phyloP scores from a whole-genome alignment of 805 yeast species.

The Starmerella riodocensis region DNA sequence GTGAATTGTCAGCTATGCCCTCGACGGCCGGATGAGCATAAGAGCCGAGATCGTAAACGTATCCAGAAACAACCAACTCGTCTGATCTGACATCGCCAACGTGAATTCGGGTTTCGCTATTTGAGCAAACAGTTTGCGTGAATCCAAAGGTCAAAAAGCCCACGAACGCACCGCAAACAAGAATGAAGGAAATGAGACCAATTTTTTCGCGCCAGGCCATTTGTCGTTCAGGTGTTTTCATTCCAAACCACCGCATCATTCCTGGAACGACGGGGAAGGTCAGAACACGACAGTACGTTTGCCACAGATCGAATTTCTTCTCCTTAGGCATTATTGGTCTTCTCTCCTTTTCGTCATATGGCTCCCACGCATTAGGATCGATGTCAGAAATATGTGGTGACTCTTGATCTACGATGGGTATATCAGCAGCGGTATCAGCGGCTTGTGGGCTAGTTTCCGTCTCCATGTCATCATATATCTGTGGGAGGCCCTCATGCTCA shows the following conservation, averaged over 20 bases:
- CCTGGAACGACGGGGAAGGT: constrained; percentile 92
- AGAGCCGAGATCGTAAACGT: constrained; percentile 55
- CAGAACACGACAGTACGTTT: constrained; percentile 58
- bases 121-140: constrained; percentile 64
- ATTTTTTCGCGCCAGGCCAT: constrained; percentile 96
- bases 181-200: constrained; percentile 64
- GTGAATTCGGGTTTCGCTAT: constrained; percentile 37
- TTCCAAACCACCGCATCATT: constrained; percentile 55
- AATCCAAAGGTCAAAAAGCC: constrained; percentile 87
- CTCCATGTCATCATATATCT: no score
- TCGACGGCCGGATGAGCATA: constrained; percentile 71
- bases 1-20: constrained; percentile 54
- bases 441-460: constrained; percentile 11
- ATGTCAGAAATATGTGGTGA: no score
- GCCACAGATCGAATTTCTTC: constrained; percentile 45
- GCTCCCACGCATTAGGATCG: no score
- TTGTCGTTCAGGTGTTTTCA: constrained; percentile 67
- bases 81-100: constrained; percentile 47
- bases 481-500: constrained; percentile 4
- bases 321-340: constrained; percentile 18
- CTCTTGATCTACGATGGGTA: background rate
- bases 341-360: constrained; percentile 10
- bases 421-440: constrained; percentile 13
- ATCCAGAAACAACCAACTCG: constrained; percentile 65
- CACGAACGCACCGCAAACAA: constrained; percentile 59